Evolutionary conservation across 306 rosid genomes (phyloP), one percentile per base, ranked within the genome.

Genomic region (Rosa persica): DNA sequence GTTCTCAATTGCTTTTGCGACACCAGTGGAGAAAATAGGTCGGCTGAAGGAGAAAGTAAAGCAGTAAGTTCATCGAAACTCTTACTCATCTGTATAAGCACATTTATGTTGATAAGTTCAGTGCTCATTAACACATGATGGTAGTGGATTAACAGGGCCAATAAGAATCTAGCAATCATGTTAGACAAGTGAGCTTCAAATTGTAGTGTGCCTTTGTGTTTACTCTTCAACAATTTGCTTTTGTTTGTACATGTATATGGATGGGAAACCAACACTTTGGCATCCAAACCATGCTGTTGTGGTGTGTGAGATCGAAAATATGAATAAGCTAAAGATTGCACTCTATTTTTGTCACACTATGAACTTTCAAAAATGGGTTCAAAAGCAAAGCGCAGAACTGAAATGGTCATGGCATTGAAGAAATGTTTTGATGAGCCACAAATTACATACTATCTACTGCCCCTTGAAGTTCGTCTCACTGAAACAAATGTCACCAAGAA

Each of bases 1-100:
- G 78, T 90, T 92, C 86, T 75, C 92, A 0, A 83, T 92, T 70
- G 89, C 86, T 83, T 92, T 94, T 77, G 38, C 36, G 68, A 95
- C 99, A 20, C 85, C 97, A 39, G 78, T 76, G 47, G 93, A 91
- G 87, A 88, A 76, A 85, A 93, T 93, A 54, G 98, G 90, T 60
- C 66, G 77, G 70, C 73, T 95, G 79, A 90, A 83, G 55, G 97
- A 89, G 43, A 89, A 54, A 78, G 54, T 93, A 20, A 78, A 83
- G 67, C 81, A 79, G 99, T 90, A 78, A 76, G 96, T 76, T 67
- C 15, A 19, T 46, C 12, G 8, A 76, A 36, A 47, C 73, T 40
- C 64, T 19, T 3, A 5, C 49, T 44, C 25, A 15, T 55, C 19
- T 43, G 10, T 17, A 12, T 61, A 12, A 61, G 40, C 40, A 27